Base-by-base conservation (phyloP, 2,329 filamentous ascomycete species). In the Lasiodiplodia hormozganensis region DNA sequence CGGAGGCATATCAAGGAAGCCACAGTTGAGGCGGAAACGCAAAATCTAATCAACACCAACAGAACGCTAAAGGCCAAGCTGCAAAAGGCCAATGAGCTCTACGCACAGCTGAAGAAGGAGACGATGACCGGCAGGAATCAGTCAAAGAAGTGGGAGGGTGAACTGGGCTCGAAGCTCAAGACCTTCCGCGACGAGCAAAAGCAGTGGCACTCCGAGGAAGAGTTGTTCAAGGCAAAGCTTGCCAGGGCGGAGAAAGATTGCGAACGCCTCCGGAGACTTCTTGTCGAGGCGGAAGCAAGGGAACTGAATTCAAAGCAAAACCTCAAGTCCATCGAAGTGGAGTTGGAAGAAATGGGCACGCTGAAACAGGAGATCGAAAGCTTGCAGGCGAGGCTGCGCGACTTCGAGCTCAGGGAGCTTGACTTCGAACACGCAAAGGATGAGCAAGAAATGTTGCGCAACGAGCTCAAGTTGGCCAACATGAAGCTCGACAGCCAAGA, bases 1-100 rank as follows among this genome's bases (percentile, higher is more conserved):
- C 86, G 91, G 16, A 89, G 89, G 70, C 90, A 93, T 69, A 88
- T 95, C 71, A 88, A 88, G 71, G 91, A 94, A 76, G 91, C 91
- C 8, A 91, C 92, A 1, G 90, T 88, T 0, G 92, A 95, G 76
- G 92, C 92, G 0, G 92, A 96, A 75, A 93, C 91, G 2, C 92
- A 95, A 72, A 93, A 94, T 65, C 81, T 96, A 3, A 88, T 95
- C 71, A 90, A 93, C 73, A 89, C 87, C 21, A 95, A 94, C 75
- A 88, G 91, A 21, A 88, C 88, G 23, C 81, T 95, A 36, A 92
- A 90, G 76, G 88, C 88, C 67, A 90, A 91, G 65, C 85, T 93
- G 10, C 89, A 91, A 67, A 91, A 93, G 68, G 89, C 90, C 1
- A 92, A 92, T 74, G 88, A 90, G 72, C 83, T 87, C 2, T 91